Percentiles rank a stretch among this genome's conserved stretches.
Conservation (phyloP, 805 yeast species). For the Pichia nakasei region DNA sequence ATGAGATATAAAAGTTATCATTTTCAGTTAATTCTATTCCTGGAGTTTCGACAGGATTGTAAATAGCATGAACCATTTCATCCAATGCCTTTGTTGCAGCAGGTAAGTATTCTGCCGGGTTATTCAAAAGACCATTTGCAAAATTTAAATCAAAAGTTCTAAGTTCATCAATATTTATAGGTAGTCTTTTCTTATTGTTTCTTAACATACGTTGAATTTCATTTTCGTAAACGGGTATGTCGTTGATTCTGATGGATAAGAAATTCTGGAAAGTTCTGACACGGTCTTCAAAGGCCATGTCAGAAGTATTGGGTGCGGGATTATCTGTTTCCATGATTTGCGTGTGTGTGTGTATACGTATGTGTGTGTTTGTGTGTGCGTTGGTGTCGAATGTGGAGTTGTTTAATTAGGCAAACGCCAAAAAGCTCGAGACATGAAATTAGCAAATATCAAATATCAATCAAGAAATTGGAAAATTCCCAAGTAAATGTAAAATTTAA, state of each 20-base stretch:
- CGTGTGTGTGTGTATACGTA: too few relatives aligned
- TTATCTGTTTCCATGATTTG: background rate
- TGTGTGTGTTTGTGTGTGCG: too few relatives aligned
- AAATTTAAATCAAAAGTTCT: constrained; percentile 68
- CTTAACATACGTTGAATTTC: constrained; percentile 66
- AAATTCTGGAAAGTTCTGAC: constrained; percentile 86
- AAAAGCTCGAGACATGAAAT: too few relatives aligned
- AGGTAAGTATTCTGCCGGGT: constrained; percentile 81
- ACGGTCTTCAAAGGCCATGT: constrained; percentile 55
- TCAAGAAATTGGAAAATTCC: too few relatives aligned
- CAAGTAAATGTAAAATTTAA: too few relatives aligned
- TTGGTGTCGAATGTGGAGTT: background rate
- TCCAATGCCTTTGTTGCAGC: constrained; percentile 82
- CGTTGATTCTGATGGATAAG: constrained; percentile 45
- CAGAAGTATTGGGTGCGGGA: constrained; percentile 13
- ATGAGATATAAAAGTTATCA: constrained; percentile 64
- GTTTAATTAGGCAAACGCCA: too few relatives aligned
- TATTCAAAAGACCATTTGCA: constrained; percentile 66
- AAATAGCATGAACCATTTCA: constrained; percentile 67
- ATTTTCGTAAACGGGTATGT: constrained; percentile 51
- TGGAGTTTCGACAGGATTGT: constrained; percentile 51
- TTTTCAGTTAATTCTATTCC: constrained; percentile 46
- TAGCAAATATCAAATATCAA: too few relatives aligned
- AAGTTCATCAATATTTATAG: constrained; percentile 76
- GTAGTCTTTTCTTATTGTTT: constrained; percentile 56